These are phyloP conservation scores for Cicer chorassanicum DNA, from an alignment of 306 rosid species.

Conservation along the genomic window DNA sequence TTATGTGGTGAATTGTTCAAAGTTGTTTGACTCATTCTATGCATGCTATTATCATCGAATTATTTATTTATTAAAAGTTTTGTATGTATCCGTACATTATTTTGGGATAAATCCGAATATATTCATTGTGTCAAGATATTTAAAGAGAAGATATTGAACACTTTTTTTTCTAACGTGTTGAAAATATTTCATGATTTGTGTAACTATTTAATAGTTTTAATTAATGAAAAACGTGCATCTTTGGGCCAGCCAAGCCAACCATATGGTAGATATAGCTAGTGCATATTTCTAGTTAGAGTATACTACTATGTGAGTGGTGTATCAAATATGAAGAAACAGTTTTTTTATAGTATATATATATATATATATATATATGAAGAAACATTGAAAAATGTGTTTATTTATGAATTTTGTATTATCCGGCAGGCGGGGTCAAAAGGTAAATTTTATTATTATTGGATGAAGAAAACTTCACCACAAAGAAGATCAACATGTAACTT, in stretches of 20 bases:
- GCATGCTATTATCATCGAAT: not conserved
- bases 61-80: not conserved
- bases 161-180: not conserved
- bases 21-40: not conserved
- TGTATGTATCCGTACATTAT: not conserved
- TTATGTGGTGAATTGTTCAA: conserved; percentile 5
- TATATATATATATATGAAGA: no score
- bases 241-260: no score
- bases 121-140: not conserved
- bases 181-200: not conserved
- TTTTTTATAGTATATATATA: no score
- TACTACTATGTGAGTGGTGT: no score
- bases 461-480: conserved; percentile 15
- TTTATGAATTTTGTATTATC: conserved; percentile 4
- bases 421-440: conserved; percentile 11
- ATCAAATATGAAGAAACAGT: conserved; percentile 1
- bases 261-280: no score
- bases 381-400: no score
- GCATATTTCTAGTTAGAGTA: no score
- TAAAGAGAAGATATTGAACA: not conserved
- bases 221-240: no score
- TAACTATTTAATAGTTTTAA: not conserved
- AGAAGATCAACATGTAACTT: not conserved
- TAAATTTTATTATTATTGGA: not conserved
- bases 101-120: no score